A percentile compares a stretch with the other conserved stretches of the same genome.
These are phyloP conservation scores for Castanospermum australe DNA, from an alignment of 306 rosid species.

Conservation along the genomic window DNA sequence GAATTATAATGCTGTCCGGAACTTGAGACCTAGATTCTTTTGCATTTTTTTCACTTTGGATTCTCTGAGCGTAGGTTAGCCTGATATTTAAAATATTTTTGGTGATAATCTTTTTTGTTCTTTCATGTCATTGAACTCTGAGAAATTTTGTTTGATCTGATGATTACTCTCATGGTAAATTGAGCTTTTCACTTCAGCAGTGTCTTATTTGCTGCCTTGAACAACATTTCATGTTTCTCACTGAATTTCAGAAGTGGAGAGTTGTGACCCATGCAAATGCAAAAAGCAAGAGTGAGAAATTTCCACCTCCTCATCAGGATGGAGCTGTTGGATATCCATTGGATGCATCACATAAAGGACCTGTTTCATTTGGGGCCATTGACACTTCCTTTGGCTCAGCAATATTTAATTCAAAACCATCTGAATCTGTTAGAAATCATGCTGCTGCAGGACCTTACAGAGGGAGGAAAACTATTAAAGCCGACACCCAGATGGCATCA, in stretches of 20 bases:
- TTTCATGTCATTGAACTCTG: constrained; percentile 27
- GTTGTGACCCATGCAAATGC: constrained; percentile 73
- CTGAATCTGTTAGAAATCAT: constrained; percentile 49
- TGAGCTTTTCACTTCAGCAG: constrained; percentile 1
- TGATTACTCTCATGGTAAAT: constrained; percentile 11
- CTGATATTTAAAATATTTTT: constrained; percentile 18
- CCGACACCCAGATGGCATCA: constrained; percentile 54
- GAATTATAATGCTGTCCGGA: constrained; percentile 2
- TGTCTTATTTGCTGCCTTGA: constrained; percentile 25
- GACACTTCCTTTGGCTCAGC: constrained; percentile 71
- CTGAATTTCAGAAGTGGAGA: constrained; percentile 94
- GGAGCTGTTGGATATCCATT: constrained; percentile 88
- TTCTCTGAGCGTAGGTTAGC: constrained; percentile 40
- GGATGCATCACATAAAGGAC: constrained; percentile 61
- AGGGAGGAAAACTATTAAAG: constrained; percentile 60
- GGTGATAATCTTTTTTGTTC: constrained; percentile 12
- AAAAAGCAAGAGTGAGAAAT: constrained; percentile 98
- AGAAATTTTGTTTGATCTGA: constrained; percentile 22
- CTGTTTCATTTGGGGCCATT: constrained; percentile 67
- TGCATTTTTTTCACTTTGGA: constrained; percentile 24
- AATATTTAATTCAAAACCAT: constrained; percentile 54
- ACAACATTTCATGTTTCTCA: constrained; percentile 31
- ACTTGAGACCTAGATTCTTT: constrained; percentile 28
- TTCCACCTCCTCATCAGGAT: constrained; percentile 99
- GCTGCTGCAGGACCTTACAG: constrained; percentile 54